Evolutionary conservation across 495 filamentous ascomycete genomes (phyloP), one percentile per base, ranked within the genome.

Genomic region (Aspergillus homomorphus): DNA sequence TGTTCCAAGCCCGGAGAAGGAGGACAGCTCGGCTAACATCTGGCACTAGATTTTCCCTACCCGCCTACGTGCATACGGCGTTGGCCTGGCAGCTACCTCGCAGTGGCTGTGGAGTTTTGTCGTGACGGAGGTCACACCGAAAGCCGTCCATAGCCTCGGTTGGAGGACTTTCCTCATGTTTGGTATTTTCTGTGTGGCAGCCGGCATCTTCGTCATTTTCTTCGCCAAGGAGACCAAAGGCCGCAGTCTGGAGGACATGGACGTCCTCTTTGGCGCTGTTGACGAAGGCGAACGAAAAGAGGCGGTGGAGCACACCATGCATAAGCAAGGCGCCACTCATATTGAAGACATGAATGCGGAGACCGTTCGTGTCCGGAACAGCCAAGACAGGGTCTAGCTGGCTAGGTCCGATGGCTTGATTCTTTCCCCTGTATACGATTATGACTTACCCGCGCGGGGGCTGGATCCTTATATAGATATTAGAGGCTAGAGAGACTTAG

Each of bases 141-240:
- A 49, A 16, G 44, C 45, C 33, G 26, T 51, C 24, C 23, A 57
- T 28, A 45, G 41, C 16, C 38, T 41, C 21, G 26, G 74, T 23
- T 83, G 77, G 77, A 70, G 68, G 20, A 80, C 80, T 0, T 85
- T 76, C 53, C 60, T 77, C 30, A 76, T 77, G 15, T 77, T 76
- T 51, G 44, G 70, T 9, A 76, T 66, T 57, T 90, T 89, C 72
- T 88, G 87, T 67, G 80, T 87, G 64, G 71, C 71, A 30, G 89
- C 89, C 83, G 77, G 80, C 54, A 63, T 84, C 58, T 89, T 88
- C 57, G 85, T 87, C 12, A 87, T 80, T 78, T 88, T 90, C 75
- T 85, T 87, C 54, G 79, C 89, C 42, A 87, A 86, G 1, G 87
- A 90, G 71, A 90, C 87, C 1, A 90, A 89, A 74, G 87, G 85